Evolutionary conservation across 306 rosid genomes (phyloP).

Genomic region (Prunus kanzakura): DNA sequence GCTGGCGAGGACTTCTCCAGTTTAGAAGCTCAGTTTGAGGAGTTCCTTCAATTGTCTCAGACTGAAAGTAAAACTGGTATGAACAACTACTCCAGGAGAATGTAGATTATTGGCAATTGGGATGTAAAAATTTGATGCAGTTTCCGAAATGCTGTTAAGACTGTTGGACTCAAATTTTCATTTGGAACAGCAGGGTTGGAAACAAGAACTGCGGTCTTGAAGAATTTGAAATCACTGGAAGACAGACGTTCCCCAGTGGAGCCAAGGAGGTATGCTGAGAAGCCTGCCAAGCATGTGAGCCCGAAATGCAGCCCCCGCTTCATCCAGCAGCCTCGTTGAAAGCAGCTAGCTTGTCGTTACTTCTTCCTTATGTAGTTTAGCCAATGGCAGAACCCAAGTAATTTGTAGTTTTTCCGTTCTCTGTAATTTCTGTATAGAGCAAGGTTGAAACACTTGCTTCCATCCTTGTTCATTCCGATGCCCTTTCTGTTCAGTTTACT

Average conservation of each 20-base stretch:
- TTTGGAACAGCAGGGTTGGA: constrained; percentile 15
- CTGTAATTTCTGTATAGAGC: constrained; percentile 57
- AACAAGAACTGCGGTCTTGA: constrained; percentile 17
- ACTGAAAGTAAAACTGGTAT: constrained; percentile 32
- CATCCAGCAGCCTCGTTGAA: constrained; percentile 45
- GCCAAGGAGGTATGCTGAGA: constrained; percentile 29
- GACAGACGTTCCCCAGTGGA: constrained; percentile 25
- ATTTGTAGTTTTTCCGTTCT: constrained; percentile 32
- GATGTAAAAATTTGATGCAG: background rate
- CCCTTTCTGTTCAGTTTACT: constrained; percentile 16
- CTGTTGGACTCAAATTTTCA: background rate
- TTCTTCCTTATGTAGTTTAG: background rate
- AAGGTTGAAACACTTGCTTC: constrained; percentile 36
- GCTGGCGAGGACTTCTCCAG: constrained; percentile 46
- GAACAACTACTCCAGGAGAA: background rate
- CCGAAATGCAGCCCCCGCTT: constrained; percentile 34
- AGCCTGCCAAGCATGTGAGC: constrained; percentile 37
- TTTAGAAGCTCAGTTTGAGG: constrained; percentile 76
- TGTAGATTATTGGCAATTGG: background rate
- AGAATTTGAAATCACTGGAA: constrained; percentile 31
- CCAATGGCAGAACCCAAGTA: constrained; percentile 15
- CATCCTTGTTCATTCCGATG: constrained; percentile 31
- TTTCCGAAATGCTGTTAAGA: background rate
- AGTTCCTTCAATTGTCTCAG: constrained; percentile 50
- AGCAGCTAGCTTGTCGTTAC: background rate